Conservation (phyloP, 208 protist species). For the Polymyxa betae region DNA sequence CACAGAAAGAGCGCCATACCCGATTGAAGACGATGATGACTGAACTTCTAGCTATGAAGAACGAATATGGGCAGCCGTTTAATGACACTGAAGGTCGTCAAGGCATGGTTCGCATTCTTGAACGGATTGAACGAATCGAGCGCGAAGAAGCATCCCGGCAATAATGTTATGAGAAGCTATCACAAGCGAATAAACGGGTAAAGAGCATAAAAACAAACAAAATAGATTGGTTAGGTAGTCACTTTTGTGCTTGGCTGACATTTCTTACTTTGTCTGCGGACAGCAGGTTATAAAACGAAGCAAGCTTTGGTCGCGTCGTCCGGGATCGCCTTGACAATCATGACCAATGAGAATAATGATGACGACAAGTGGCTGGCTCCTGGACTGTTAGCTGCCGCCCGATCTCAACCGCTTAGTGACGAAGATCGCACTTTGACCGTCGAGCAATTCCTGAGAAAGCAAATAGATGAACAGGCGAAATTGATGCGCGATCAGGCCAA, state of each 20-base stretch:
- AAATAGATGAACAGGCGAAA: not conserved
- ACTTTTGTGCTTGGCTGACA: not conserved
- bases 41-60: not conserved
- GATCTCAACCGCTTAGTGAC: not conserved
- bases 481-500: constrained; percentile 2
- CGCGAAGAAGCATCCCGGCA: not conserved
- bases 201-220: not conserved
- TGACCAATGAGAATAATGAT: not conserved
- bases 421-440: not conserved
- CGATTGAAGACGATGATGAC: not conserved
- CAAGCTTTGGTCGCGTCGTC: not conserved
- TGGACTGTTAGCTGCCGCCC: not conserved
- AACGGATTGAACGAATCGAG: not conserved
- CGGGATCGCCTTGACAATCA: not conserved
- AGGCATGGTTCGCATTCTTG: not conserved
- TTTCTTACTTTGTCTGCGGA: not conserved
- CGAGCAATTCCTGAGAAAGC: constrained; percentile 35
- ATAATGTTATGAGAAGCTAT: not conserved
- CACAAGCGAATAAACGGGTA: not conserved
- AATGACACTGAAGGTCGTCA: not conserved
- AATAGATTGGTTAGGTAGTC: not conserved
- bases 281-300: not conserved
- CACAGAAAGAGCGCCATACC: not conserved
- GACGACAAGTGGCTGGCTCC: not conserved
- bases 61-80: not conserved